Conservation (phyloP, 495 filamentous ascomycete genomes). For the Penicillium crystallinum region DNA sequence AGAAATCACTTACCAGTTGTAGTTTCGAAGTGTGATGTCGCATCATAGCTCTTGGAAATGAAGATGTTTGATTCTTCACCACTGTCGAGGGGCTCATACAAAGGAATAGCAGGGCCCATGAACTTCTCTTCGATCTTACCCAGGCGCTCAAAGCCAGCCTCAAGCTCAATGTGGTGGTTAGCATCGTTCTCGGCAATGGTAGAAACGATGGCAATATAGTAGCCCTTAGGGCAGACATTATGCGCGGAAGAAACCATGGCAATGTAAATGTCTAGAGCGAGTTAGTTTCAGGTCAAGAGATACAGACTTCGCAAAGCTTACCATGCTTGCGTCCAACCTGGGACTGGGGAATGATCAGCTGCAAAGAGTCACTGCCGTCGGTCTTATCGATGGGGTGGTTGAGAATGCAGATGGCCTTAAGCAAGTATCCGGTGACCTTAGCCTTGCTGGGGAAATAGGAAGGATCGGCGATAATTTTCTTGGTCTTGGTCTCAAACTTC, state of each 20-base stretch:
- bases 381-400: constrained; percentile 90
- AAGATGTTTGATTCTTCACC: constrained; percentile 88
- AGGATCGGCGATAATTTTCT: constrained; percentile 93
- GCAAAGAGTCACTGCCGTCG: constrained; percentile 82
- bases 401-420: constrained; percentile 95
- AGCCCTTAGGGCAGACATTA: constrained; percentile 98
- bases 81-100: constrained; percentile 88
- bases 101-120: constrained; percentile 83
- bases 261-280: constrained; percentile 85
- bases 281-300: constrained; percentile 18
- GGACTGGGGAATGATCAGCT: constrained; percentile 96
- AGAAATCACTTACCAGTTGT: constrained; percentile 53
- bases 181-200: constrained; percentile 89
- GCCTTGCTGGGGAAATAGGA: constrained; percentile 93
- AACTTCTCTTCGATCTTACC: constrained; percentile 96
- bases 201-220: constrained; percentile 97
- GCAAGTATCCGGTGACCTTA: constrained; percentile 76
- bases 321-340: constrained; percentile 94
- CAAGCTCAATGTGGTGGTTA: constrained; percentile 94
- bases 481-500: constrained; percentile 93
- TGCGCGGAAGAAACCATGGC: constrained; percentile 92
- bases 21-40: constrained; percentile 96
- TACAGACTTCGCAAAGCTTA: constrained; percentile 33
- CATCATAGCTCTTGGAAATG: constrained; percentile 97
- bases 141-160: constrained; percentile 88